A percentile compares a stretch with the other conserved stretches of the same genome.
phyloP scores from a whole-genome alignment of 2,329 filamentous ascomycete species.

The Fusarium nisikadoi region DNA sequence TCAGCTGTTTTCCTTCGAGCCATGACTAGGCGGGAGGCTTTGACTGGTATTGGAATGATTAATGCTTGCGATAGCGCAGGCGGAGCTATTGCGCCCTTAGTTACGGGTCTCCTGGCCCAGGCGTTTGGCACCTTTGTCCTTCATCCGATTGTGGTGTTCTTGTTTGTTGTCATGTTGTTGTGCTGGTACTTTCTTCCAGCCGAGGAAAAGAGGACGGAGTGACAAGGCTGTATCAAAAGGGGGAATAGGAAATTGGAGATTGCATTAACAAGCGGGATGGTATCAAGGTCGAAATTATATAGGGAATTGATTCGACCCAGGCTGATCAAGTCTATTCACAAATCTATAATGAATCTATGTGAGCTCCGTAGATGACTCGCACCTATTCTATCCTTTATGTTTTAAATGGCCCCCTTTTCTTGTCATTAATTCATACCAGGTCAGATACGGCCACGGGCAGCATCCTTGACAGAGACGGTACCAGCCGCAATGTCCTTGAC shows the following conservation, averaged over 20 bases:
- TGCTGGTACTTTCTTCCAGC: slow-evolving; percentile 72
- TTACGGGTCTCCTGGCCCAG: slow-evolving; percentile 72
- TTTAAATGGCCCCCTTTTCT: background rate
- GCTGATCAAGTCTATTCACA: slow-evolving; percentile 13
- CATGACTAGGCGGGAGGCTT: slow-evolving; percentile 68
- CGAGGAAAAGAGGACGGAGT: slow-evolving; percentile 67
- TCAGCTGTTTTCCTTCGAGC: slow-evolving; percentile 70
- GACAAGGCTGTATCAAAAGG: background rate
- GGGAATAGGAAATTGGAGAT: background rate
- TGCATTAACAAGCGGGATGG: background rate
- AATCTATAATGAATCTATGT: slow-evolving; percentile 32
- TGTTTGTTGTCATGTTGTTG: slow-evolving; percentile 72
- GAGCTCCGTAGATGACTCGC: slow-evolving; percentile 6
- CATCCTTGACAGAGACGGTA: slow-evolving; percentile 74
- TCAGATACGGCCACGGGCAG: slow-evolving; percentile 64
- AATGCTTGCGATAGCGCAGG: slow-evolving; percentile 76
- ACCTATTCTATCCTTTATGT: slow-evolving; percentile 29
- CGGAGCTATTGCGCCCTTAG: slow-evolving; percentile 73
- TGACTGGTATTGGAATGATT: slow-evolving; percentile 74
- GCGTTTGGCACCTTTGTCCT: slow-evolving; percentile 71
- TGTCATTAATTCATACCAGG: slow-evolving; percentile 8
- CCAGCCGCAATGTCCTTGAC: slow-evolving; percentile 82
- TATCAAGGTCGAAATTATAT: background rate
- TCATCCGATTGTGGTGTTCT: slow-evolving; percentile 72
- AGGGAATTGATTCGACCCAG: background rate